Percentiles rank a stretch among this genome's conserved stretches.
These are phyloP conservation scores for Gynandropsis gynandra DNA, from an alignment of 345 rosid genomes.

Conservation along the genomic window DNA sequence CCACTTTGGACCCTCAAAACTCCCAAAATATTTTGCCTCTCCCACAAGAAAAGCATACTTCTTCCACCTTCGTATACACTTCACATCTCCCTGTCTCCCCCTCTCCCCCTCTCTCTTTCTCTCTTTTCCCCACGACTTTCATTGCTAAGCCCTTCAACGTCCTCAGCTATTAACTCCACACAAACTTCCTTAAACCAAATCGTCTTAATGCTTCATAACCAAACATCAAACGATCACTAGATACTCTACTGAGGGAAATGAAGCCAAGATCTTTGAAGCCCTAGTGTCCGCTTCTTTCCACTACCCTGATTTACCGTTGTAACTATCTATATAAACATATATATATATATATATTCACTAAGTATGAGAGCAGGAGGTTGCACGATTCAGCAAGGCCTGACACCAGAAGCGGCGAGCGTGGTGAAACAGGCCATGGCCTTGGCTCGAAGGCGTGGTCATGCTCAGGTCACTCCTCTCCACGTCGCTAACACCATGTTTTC, in stretches of 20 bases:
- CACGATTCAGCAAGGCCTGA: slow-evolving; percentile 74
- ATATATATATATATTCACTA: slow-evolving; percentile 1
- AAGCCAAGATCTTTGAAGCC: slow-evolving; percentile 23
- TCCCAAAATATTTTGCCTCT: too few relatives aligned
- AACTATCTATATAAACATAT: neutral
- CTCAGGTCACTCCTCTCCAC: slow-evolving; percentile 96
- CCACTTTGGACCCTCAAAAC: too few relatives aligned
- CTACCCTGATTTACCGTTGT: slow-evolving; percentile 12
- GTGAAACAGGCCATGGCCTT: slow-evolving; percentile 74
- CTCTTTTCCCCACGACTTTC: slow-evolving; percentile 23
- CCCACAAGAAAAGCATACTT: too few relatives aligned
- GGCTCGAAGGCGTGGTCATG: slow-evolving; percentile 83
- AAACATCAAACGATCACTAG: neutral
- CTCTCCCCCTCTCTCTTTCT: slow-evolving; percentile 23
- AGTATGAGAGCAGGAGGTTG: slow-evolving; percentile 88
- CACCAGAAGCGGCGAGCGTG: slow-evolving; percentile 60
- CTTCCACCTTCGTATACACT: slow-evolving; percentile 26
- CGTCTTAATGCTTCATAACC: too few relatives aligned
- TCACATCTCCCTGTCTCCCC: too few relatives aligned
- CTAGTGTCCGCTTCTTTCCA: slow-evolving; percentile 19
- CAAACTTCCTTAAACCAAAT: too few relatives aligned
- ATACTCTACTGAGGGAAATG: slow-evolving; percentile 22
- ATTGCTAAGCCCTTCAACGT: slow-evolving; percentile 24
- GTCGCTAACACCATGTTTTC: slow-evolving; percentile 91
- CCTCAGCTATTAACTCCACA: slow-evolving; percentile 11